Evolutionary conservation across 2,329 filamentous ascomycete species (phyloP), one percentile per base, ranked within the genome.

Genomic region (Piedraia hortae): DNA sequence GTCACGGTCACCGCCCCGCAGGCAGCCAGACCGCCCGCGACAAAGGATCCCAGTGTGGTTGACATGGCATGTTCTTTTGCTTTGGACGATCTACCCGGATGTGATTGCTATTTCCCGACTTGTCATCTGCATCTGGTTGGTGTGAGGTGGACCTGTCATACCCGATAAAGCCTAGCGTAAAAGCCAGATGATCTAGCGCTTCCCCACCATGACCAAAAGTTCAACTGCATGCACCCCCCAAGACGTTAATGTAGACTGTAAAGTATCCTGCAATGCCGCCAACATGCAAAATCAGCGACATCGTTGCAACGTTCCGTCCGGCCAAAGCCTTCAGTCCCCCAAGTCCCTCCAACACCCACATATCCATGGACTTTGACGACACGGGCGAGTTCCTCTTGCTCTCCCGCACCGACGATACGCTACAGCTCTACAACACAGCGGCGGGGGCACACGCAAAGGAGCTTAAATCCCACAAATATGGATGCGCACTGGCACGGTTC

Each of bases 1-100:
- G 85, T 93, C 33, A 88, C 80, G 18, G 82, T 93, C 26, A 97
- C 85, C 32, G 85, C 85, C 42, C 85, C 85, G 51, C 82, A 93
- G 33, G 85, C 85, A 42, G 85, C 85, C 42, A 97, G 73, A 43
- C 85, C 85, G 44, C 85, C 85, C 26, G 85, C 82, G 39, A 93
- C 65, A 55, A 97, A 97, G 29, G 78, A 75, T 34, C 52, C 51
- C 20, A 47, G 37, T n/a, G 50, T 54, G 24, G 51, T 55, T 21
- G 50, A 47, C 51, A 54, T 54, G 25, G n/a, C n/a, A n/a, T n/a
- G n/a, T n/a, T n/a, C n/a, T n/a, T n/a, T n/a, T n/a, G n/a, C n/a
- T n/a, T n/a, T n/a, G n/a, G n/a, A n/a, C n/a, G n/a, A n/a, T n/a
- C n/a, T n/a, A n/a, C n/a, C n/a, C n/a, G n/a, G n/a, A n/a, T n/a